Conservation (phyloP, 345 rosid genomes). For the Salix udensis region DNA sequence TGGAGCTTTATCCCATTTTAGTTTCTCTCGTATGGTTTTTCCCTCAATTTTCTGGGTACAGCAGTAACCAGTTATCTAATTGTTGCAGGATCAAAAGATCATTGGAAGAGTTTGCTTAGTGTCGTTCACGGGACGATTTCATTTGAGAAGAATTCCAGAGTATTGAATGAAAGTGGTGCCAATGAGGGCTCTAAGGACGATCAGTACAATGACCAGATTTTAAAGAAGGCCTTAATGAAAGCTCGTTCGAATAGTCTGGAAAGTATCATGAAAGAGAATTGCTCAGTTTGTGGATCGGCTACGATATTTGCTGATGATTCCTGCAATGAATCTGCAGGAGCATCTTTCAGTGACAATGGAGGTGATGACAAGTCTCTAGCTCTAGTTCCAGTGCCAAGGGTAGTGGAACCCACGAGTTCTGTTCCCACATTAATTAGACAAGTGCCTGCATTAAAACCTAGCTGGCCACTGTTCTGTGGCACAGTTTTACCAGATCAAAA, state of each 20-base stretch:
- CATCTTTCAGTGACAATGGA: constrained; percentile 14
- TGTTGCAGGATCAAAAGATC: constrained; percentile 48
- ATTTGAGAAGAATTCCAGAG: constrained; percentile 43
- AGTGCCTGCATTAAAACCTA: constrained; percentile 60
- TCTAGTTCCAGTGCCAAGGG: constrained; percentile 44
- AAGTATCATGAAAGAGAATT: constrained; percentile 29
- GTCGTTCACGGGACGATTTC: constrained; percentile 55
- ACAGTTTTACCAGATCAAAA: constrained; percentile 29
- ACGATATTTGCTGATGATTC: constrained; percentile 21
- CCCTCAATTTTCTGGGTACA: not conserved
- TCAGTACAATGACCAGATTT: constrained; percentile 29
- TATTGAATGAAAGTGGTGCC: constrained; percentile 34
- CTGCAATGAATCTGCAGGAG: constrained; percentile 25
- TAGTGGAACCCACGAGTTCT: constrained; percentile 39
- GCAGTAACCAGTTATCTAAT: constrained; percentile 1
- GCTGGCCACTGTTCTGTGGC: constrained; percentile 82
- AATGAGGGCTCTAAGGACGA: constrained; percentile 18
- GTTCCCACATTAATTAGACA: constrained; percentile 37
- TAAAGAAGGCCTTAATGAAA: constrained; percentile 44
- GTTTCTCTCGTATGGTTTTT: not conserved
- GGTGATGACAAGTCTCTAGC: constrained; percentile 46
- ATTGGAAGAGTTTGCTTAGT: constrained; percentile 44
- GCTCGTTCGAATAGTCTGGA: constrained; percentile 30
- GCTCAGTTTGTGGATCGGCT: constrained; percentile 56
- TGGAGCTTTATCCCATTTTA: not conserved